phyloP scores from a whole-genome alignment of 441 rosid genomes.

The Francoa sonchifolia region DNA sequence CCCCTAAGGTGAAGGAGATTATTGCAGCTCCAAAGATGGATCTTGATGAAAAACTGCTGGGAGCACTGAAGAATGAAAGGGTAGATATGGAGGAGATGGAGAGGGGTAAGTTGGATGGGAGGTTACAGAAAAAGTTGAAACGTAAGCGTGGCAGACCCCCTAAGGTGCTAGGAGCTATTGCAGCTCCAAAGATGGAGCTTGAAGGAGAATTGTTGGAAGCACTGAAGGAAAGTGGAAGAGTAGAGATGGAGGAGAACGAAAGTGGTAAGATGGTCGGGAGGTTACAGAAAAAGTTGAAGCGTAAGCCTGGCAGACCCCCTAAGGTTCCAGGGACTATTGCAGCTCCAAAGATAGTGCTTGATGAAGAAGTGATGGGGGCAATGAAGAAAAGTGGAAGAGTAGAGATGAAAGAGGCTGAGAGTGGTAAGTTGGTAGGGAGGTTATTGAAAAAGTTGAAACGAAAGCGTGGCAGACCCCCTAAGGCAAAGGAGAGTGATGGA shows the following conservation, averaged over 20 bases:
- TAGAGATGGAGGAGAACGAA: slow-evolving; percentile 8
- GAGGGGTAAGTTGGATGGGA: slow-evolving; percentile 11
- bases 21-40: slow-evolving; percentile 6
- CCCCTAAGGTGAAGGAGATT: slow-evolving; percentile 14
- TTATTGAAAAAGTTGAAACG: slow-evolving; percentile 3
- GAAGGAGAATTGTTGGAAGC: not conserved
- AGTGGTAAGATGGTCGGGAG: slow-evolving; percentile 4
- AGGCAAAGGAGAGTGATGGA: slow-evolving; percentile 7
- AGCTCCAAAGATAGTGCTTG: not conserved
- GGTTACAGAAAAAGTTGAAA: slow-evolving; percentile 15
- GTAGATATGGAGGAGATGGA: slow-evolving; percentile 2
- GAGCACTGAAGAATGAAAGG: not conserved
- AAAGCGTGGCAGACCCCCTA: slow-evolving; percentile 25
- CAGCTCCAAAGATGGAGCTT: slow-evolving; percentile 10
- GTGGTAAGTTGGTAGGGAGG: slow-evolving; percentile 1
- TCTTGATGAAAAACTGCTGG: not conserved
- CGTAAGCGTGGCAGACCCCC: slow-evolving; percentile 16
- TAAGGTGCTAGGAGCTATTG: slow-evolving; percentile 13
- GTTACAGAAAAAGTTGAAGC: slow-evolving; percentile 8
- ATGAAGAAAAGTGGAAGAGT: not conserved
- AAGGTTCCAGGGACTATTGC: slow-evolving; percentile 8
- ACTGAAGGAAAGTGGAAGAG: not conserved
- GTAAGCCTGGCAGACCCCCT: slow-evolving; percentile 9
- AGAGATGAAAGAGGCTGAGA: slow-evolving; percentile 1
- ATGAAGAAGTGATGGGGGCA: not conserved